phyloP scores from a whole-genome alignment of 1,284 basidiomycete species.

The Gymnopus androsaceus region DNA sequence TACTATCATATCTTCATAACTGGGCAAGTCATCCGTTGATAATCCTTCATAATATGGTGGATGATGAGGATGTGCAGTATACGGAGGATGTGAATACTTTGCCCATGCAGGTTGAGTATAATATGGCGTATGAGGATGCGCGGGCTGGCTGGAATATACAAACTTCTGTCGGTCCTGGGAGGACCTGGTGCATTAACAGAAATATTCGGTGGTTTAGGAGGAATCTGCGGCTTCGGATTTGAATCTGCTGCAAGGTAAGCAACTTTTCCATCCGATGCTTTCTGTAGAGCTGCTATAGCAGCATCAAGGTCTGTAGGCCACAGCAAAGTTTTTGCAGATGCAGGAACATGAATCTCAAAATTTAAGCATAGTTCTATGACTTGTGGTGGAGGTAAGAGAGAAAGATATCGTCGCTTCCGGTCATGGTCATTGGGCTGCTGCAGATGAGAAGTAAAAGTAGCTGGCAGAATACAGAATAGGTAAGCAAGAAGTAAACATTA shows the following conservation, averaged over 20 bases:
- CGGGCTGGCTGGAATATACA: slow-evolving; percentile 13
- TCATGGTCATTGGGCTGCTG: slow-evolving; percentile 49
- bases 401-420: slow-evolving; percentile 69
- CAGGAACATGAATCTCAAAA: slow-evolving; percentile 67
- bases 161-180: slow-evolving; percentile 21
- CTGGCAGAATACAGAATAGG: background rate
- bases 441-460: slow-evolving; percentile 14
- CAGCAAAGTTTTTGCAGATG: slow-evolving; percentile 56
- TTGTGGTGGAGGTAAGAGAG: slow-evolving; percentile 62
- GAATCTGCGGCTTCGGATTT: background rate
- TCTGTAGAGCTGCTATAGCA: slow-evolving; percentile 57
- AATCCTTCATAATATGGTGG: slow-evolving; percentile 26
- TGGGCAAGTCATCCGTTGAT: slow-evolving; percentile 67
- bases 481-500: no score
- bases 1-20: slow-evolving; percentile 88
- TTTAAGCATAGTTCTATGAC: slow-evolving; percentile 75
- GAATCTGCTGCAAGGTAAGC: slow-evolving; percentile 5
- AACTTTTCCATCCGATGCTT: slow-evolving; percentile 17
- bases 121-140: slow-evolving; percentile 17
- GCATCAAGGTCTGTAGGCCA: slow-evolving; percentile 71
- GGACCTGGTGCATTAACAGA: slow-evolving; percentile 24
- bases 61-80: slow-evolving; percentile 1
- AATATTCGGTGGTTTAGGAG: slow-evolving; percentile 20
- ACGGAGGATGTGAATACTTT: slow-evolving; percentile 8
- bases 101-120: slow-evolving; percentile 14